These are phyloP conservation scores for Helicocarpus griseus DNA, from an alignment of 2,329 filamentous ascomycete genomes.

Conservation along the genomic window DNA sequence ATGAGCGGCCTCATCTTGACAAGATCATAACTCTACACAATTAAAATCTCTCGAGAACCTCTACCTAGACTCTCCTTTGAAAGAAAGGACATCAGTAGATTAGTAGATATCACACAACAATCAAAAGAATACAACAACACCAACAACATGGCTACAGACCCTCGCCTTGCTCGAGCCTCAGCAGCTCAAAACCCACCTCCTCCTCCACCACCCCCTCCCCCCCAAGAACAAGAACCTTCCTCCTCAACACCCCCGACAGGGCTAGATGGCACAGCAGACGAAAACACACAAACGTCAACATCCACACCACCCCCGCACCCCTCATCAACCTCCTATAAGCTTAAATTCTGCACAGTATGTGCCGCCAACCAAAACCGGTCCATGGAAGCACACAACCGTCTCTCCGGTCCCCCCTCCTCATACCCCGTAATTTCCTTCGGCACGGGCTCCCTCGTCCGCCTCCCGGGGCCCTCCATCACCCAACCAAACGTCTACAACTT, in stretches of 20 bases:
- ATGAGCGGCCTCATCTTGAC: not conserved
- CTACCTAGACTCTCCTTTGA: not conserved
- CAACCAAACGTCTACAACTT: conserved; percentile 98
- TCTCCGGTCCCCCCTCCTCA: conserved; percentile 69
- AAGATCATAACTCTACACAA: not conserved
- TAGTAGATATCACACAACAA: not conserved
- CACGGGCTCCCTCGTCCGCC: conserved; percentile 84
- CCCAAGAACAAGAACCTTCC: conserved; percentile 24
- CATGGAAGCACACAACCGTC: conserved; percentile 98
- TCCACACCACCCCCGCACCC: conserved; percentile 22
- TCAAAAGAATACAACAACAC: no score
- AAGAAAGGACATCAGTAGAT: not conserved
- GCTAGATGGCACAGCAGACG: conserved; percentile 11
- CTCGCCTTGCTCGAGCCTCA: conserved; percentile 39
- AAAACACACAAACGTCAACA: conserved; percentile 11
- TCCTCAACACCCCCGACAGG: conserved; percentile 11
- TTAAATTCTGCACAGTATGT: conserved; percentile 54
- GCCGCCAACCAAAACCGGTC: conserved; percentile 97
- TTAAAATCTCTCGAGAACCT: not conserved
- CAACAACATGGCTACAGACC: conserved; percentile 40
- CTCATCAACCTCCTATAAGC: conserved; percentile 60
- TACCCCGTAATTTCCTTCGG: conserved; percentile 98
- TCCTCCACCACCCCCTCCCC: conserved; percentile 43
- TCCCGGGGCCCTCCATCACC: conserved; percentile 81
- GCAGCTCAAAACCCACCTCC: conserved; percentile 34